Base-by-base conservation (phyloP, 1,139 yeast species). In the Saccharomyces hybrid region DNA sequence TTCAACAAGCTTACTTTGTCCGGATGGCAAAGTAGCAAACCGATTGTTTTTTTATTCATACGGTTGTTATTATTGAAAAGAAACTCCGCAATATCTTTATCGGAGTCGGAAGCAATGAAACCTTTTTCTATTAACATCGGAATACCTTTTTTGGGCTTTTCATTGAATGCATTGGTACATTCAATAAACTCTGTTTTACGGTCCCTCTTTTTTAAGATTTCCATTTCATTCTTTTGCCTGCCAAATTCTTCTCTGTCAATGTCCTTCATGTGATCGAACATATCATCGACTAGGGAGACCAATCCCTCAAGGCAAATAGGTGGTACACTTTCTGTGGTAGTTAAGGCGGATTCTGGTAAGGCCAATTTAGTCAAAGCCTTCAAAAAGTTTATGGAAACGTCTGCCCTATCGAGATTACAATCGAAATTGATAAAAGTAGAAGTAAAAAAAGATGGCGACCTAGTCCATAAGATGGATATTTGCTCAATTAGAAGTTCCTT, bases 251-350 rank as follows among this genome's bases (percentile, higher is more conserved):
- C 59, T 30, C 60, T 56, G 20, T 66, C 62, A 3, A 63, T 60
- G 1, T 59, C 54, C 61, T 77, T 80, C 25, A 82, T 73, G 59
- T 89, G 75, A 41, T 80, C 83, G 59, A 80, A 79, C 47, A 90
- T 75, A 11, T 85, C 83, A 53, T 82, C 78, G 32, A 90, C 75
- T 61, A 85, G 83, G 2, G 88, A 78, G 32, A 91, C 74, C 2
- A 93, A 70, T 1, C 97, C 96, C 65, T 91, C 98, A 52, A 93
- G 75, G 64, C 97, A 91, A 9, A 90, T 78, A 1, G 98, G 97
- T 0, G 98, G 97, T 1, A 93, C 96, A 64, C 82, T 85, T 42
- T 87, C 88, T 0, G 97, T 88, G 0, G 96, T 85, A 63, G 79
- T 75, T 5, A 73, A 62, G 0, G 96, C 93, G 23, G 90, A 80